Conservation (phyloP, 805 yeast genomes). For the Kuraishia capsulata region DNA sequence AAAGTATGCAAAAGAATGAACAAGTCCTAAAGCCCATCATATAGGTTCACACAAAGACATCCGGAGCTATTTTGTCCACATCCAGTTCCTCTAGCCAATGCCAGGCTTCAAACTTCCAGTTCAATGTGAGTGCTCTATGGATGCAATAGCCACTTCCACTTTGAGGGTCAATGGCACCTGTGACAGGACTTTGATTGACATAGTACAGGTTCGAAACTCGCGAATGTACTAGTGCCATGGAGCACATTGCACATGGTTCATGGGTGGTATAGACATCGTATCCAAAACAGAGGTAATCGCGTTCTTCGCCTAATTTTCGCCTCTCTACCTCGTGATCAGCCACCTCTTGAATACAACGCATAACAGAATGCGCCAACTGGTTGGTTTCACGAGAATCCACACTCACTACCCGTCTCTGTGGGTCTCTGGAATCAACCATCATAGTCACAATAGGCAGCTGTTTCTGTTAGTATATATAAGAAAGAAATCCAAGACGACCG, state of each 20-base stretch:
- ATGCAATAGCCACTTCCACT: conserved; percentile 66
- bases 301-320: conserved; percentile 14
- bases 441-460: conserved; percentile 45
- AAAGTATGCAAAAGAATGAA: not conserved
- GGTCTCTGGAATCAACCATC: conserved; percentile 46
- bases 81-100: conserved; percentile 42
- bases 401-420: not conserved
- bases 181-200: conserved; percentile 32
- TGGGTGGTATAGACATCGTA: conserved; percentile 80
- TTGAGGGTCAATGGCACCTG: conserved; percentile 46
- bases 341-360: conserved; percentile 58
- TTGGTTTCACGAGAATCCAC: conserved; percentile 29
- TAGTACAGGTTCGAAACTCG: conserved; percentile 65
- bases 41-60: not conserved
- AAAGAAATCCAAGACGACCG: too few relatives aligned
- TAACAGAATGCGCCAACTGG: conserved; percentile 66
- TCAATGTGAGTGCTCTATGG: conserved; percentile 66
- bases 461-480: conserved; percentile 5
- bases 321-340: conserved; percentile 44
- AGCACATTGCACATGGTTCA: conserved; percentile 95
- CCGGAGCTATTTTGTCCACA: conserved; percentile 3
- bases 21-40: not conserved
- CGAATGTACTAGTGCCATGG: conserved; percentile 93
- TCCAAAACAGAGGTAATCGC: conserved; percentile 61
- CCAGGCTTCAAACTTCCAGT: conserved; percentile 85